Evolutionary conservation across 1,139 yeast species (phyloP), one percentile per base, ranked within the genome.

Genomic region (Candida frijolesensis): DNA sequence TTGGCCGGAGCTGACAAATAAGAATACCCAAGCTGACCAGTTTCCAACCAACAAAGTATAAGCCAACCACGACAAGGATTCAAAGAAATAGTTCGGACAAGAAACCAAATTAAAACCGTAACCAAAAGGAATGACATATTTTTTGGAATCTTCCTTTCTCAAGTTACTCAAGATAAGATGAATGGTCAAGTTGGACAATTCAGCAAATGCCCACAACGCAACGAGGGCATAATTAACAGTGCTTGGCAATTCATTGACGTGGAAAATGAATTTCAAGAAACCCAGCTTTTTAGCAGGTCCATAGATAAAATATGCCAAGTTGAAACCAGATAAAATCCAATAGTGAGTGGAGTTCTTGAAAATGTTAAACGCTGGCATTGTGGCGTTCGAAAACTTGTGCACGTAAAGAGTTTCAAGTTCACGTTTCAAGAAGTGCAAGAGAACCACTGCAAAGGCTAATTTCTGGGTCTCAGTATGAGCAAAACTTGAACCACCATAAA

Each of bases 331-430:
- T 56, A 94, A 74, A 30, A 89, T 66, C 97, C 98, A 92, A 72
- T 94, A 94, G 67, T 94, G 97, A 56, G 80, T 76, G 37, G 92
- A 86, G 74, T 94, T 94, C 71, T 92, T 90, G 78, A 94, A 88
- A 55, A 94, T 73, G 69, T 90, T 89, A 67, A 83, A 80, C 45
- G 87, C 64, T 2, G 99, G 99, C 99, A 94, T 94, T 29, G 99
- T 94, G 29, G 90, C 84, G 55, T 85, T 76, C 30, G 97, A 89
- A 65, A 94, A 94, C 56, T 76, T 80, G 71, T 94, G 99, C 45
- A 94, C 85, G 62, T 82, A 85, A 32, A 87, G 60, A 7, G 97
- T 90, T 68, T 94, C 99, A 56, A 79, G 79, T 66, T 91, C 97
- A 64, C 99, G 85, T 74, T 94, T 94, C 56, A 83, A 56, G 63